A percentile compares a stretch with the other conserved stretches of the same genome.
Evolutionary conservation across 148 eudicot species (phyloP).

Genomic region (Vaccinium vitisidaea): DNA sequence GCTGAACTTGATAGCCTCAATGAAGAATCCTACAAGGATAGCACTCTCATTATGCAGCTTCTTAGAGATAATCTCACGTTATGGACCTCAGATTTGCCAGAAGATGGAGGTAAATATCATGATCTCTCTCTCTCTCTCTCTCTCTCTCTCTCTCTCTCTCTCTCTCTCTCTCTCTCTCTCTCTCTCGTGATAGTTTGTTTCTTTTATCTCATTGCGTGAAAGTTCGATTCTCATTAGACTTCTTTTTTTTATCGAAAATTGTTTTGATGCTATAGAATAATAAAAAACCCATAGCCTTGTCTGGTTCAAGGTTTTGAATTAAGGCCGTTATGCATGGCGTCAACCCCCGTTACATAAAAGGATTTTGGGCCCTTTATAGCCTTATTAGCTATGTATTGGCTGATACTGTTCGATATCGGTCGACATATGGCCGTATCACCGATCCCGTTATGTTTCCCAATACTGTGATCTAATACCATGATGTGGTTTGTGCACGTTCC

Average conservation of each 20-base stretch:
- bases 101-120: slow-evolving; percentile 19
- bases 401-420: background rate
- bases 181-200: background rate
- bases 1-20: slow-evolving; percentile 34
- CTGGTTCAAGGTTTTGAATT: background rate
- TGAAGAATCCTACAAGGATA: slow-evolving; percentile 37
- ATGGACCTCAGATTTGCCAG: slow-evolving; percentile 30
- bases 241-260: background rate
- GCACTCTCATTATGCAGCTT: slow-evolving; percentile 35
- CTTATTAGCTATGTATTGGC: background rate
- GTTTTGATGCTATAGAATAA: background rate
- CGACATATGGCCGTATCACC: background rate
- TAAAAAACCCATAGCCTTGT: background rate
- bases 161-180: background rate
- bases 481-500: background rate
- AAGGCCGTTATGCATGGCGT: background rate
- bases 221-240: background rate
- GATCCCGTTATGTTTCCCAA: background rate
- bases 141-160: background rate
- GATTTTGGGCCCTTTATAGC: background rate
- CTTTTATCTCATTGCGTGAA: too few relatives aligned
- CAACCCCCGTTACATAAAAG: too few relatives aligned
- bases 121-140: background rate
- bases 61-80: slow-evolving; percentile 26
- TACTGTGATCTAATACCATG: background rate